Evolutionary conservation across 1,284 basidiomycete genomes (phyloP).

Genomic region (Sanghuangporus sanghuang): DNA sequence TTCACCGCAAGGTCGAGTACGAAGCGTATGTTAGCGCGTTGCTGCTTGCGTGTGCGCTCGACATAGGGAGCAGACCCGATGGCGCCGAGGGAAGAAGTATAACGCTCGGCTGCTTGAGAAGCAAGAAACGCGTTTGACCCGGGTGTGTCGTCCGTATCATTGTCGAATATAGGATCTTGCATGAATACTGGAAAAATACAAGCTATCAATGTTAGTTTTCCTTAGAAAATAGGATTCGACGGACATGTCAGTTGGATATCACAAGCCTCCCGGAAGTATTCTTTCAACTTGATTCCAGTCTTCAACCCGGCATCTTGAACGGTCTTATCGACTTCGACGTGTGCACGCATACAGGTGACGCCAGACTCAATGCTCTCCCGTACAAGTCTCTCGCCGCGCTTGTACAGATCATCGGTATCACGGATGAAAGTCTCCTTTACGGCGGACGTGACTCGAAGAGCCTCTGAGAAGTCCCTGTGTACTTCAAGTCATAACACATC

Average conservation of each 20-base stretch:
- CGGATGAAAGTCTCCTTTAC: slow-evolving; percentile 45
- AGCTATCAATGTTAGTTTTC: background rate
- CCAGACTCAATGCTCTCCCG: slow-evolving; percentile 52
- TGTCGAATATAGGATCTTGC: slow-evolving; percentile 51
- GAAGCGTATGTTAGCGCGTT: slow-evolving; percentile 48
- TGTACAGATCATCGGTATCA: slow-evolving; percentile 40
- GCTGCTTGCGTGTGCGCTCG: slow-evolving; percentile 42
- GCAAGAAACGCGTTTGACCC: slow-evolving; percentile 44
- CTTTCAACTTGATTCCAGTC: slow-evolving; percentile 41
- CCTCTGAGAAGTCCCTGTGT: slow-evolving; percentile 50
- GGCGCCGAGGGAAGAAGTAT: slow-evolving; percentile 34
- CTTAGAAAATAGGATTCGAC: slow-evolving; percentile 12
- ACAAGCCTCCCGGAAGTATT: slow-evolving; percentile 40
- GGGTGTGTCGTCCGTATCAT: slow-evolving; percentile 28
- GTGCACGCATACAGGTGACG: slow-evolving; percentile 59
- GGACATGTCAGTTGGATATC: slow-evolving; percentile 53
- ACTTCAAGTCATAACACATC: background rate
- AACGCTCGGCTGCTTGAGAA: slow-evolving; percentile 27
- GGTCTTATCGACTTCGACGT: slow-evolving; percentile 57
- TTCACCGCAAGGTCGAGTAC: slow-evolving; percentile 43
- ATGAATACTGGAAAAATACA: slow-evolving; percentile 46
- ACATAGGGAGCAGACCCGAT: slow-evolving; percentile 64
- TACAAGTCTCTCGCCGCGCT: slow-evolving; percentile 48
- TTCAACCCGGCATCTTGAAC: slow-evolving; percentile 47
- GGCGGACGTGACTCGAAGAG: slow-evolving; percentile 43